Conservation (phyloP, 2,329 filamentous ascomycete genomes). For the Diaporthe eres region DNA sequence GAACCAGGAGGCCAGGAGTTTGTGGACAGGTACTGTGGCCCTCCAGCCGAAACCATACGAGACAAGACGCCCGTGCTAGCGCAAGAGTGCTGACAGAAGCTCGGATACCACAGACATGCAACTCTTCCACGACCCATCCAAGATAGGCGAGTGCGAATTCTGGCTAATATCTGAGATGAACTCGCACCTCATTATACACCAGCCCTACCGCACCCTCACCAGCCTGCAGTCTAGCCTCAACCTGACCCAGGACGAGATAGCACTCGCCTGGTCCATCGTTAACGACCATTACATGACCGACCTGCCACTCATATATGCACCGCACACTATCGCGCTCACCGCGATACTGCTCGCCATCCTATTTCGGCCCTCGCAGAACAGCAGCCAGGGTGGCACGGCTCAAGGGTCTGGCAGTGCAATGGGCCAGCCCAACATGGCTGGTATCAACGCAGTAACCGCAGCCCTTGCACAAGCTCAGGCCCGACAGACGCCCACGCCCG, state of each 20-base stretch:
- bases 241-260: slow-evolving; percentile 83
- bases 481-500: slow-evolving; percentile 42
- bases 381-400: slow-evolving; percentile 48
- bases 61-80: slow-evolving; percentile 1
- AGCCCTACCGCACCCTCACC: slow-evolving; percentile 87
- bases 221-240: slow-evolving; percentile 78
- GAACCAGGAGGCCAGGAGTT: slow-evolving; percentile 84
- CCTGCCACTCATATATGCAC: slow-evolving; percentile 85
- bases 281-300: slow-evolving; percentile 96
- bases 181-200: slow-evolving; percentile 90
- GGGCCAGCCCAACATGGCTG: slow-evolving; percentile 48
- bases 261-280: slow-evolving; percentile 84
- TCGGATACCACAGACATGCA: slow-evolving; percentile 37
- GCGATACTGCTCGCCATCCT: slow-evolving; percentile 89
- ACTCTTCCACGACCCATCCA: slow-evolving; percentile 77
- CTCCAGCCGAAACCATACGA: background rate
- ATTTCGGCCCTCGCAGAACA: slow-evolving; percentile 71
- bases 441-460: slow-evolving; percentile 65
- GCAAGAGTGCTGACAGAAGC: slow-evolving; percentile 26
- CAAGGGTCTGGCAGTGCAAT: slow-evolving; percentile 43
- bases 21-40: slow-evolving; percentile 76
- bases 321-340: slow-evolving; percentile 90
- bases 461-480: slow-evolving; percentile 63
- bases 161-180: slow-evolving; percentile 91
- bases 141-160: slow-evolving; percentile 95